A percentile compares a stretch with the other conserved stretches of the same genome.
Evolutionary conservation across 768 basidiomycete genomes (phyloP).

Genomic region (Kwoniella botswanensis): DNA sequence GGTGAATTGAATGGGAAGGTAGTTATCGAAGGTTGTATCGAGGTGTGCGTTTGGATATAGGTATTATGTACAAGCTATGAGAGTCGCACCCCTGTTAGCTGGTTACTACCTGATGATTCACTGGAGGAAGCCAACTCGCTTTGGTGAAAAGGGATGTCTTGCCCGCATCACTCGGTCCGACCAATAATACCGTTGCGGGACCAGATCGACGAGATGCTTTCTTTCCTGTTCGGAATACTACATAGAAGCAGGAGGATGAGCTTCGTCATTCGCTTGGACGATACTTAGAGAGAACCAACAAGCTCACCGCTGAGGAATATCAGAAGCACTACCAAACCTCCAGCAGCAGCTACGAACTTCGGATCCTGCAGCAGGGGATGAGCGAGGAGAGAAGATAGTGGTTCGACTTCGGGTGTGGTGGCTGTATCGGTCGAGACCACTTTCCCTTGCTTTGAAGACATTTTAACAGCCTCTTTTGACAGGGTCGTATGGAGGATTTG

Average conservation of each 20-base stretch:
- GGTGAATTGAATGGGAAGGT: conserved; percentile 37
- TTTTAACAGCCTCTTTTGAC: neutral
- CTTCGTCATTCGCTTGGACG: neutral
- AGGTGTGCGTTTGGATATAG: conserved; percentile 49
- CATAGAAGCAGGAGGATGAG: neutral
- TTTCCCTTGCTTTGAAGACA: conserved; percentile 10
- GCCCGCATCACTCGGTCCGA: conserved; percentile 52
- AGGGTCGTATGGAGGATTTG: no score
- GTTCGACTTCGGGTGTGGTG: conserved; percentile 42
- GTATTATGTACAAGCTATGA: conserved; percentile 45
- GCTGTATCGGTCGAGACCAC: conserved; percentile 6
- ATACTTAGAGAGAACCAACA: neutral
- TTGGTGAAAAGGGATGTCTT: conserved; percentile 55
- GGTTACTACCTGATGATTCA: neutral
- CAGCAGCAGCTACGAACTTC: conserved; percentile 44
- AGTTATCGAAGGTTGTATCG: conserved; percentile 40
- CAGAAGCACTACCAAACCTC: conserved; percentile 34
- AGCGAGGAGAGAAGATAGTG: conserved; percentile 34
- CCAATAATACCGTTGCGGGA: conserved; percentile 41
- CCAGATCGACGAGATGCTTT: conserved; percentile 28
- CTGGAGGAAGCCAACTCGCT: conserved; percentile 24
- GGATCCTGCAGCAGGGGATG: conserved; percentile 49
- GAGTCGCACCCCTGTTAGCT: neutral
- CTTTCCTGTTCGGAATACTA: conserved; percentile 29
- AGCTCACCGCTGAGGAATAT: conserved; percentile 32